Conservation (phyloP, 1,284 basidiomycete genomes). For the Heterobasidion occidentale region DNA sequence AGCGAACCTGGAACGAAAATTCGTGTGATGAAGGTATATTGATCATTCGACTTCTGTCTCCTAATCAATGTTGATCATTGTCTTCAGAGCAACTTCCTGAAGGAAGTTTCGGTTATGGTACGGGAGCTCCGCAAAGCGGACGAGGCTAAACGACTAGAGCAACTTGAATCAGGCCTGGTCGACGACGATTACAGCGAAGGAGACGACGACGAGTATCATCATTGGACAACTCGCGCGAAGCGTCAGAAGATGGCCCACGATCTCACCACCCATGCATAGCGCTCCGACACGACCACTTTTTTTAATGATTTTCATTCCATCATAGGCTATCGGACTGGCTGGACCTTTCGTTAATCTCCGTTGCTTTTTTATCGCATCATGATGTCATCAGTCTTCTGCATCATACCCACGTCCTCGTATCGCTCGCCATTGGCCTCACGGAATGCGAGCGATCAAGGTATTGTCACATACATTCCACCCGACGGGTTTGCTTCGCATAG, state of each 20-base stretch:
- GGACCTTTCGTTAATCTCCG: background rate
- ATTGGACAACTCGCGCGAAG: conserved; percentile 22
- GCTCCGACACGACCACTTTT: background rate
- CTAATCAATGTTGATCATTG: background rate
- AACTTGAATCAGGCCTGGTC: conserved; percentile 33
- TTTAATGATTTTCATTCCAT: background rate
- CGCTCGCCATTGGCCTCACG: too few relatives aligned
- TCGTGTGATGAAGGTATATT: conserved; percentile 47
- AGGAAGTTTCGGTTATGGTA: conserved; percentile 43
- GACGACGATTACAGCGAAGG: conserved; percentile 36
- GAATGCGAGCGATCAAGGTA: too few relatives aligned
- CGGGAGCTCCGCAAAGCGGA: conserved; percentile 54
- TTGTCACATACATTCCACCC: too few relatives aligned
- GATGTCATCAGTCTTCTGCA: background rate
- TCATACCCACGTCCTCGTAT: too few relatives aligned
- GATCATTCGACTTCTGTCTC: background rate
- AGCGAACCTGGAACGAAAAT: conserved; percentile 34
- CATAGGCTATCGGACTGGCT: background rate
- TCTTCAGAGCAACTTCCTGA: conserved; percentile 57
- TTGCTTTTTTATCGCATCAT: background rate
- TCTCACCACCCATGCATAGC: too few relatives aligned
- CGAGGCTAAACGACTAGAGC: conserved; percentile 35
- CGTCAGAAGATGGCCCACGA: conserved; percentile 17
- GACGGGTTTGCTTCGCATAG: too few relatives aligned
- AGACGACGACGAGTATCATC: conserved; percentile 42